phyloP scores from a whole-genome alignment of 257 asterid species.

The Apocynum venetum region DNA sequence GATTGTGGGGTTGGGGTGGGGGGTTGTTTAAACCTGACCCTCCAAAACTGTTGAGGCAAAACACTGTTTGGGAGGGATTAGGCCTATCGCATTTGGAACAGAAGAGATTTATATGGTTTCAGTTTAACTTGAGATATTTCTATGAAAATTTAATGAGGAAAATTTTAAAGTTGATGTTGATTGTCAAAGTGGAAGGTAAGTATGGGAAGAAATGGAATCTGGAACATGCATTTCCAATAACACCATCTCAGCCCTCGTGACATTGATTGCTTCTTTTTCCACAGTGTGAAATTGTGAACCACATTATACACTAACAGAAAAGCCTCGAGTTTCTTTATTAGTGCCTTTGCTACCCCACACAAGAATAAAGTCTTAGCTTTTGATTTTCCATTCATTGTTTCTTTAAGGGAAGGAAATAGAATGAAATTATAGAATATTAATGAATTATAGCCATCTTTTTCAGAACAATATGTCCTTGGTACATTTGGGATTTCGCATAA shows the following conservation, averaged over 20 bases:
- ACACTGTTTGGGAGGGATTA: constrained; percentile 36
- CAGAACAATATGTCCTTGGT: not conserved
- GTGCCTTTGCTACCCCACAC: constrained; percentile 61
- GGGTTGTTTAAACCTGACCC: constrained; percentile 27
- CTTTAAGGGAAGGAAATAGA: constrained; percentile 4
- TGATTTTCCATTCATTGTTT: constrained; percentile 17
- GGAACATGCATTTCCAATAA: constrained; percentile 44
- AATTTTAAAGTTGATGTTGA: constrained; percentile 42
- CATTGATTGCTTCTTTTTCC: constrained; percentile 20
- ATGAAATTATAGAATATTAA: not conserved
- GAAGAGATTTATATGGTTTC: constrained; percentile 33
- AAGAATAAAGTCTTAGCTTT: constrained; percentile 17
- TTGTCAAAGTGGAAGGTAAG: constrained; percentile 31
- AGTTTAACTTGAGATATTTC: not conserved
- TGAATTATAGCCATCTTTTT: not conserved
- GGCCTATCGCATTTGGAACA: constrained; percentile 38
- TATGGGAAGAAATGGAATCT: constrained; percentile 24
- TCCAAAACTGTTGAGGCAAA: constrained; percentile 36
- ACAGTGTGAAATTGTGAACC: constrained; percentile 32
- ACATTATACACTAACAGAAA: constrained; percentile 9
- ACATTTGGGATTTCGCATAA: too few relatives aligned
- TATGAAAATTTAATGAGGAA: not conserved
- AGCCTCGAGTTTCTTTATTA: not conserved
- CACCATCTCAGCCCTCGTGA: not conserved
- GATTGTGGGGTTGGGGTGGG: not conserved